Conservation (phyloP, 768 basidiomycete genomes). For the Nidularia pulvinata region DNA sequence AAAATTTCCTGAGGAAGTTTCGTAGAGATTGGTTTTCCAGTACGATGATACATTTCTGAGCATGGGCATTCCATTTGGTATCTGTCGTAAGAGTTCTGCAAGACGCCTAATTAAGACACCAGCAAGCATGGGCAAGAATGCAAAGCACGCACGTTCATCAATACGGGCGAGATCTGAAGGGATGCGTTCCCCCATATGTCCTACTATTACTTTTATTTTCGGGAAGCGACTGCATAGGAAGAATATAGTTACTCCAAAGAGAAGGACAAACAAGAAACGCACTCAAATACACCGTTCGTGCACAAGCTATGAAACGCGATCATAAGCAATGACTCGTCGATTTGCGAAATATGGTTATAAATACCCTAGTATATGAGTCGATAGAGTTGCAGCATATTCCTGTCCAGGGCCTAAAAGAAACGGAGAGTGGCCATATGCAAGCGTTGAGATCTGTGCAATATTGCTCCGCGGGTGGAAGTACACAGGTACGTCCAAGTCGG, state of each 20-base stretch:
- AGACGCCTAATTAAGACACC: neutral
- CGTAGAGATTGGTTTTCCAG: constrained; percentile 34
- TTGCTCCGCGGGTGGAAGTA: constrained; percentile 35
- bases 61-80: constrained; percentile 30
- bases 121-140: neutral
- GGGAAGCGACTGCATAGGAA: constrained; percentile 33
- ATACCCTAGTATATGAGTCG: constrained; percentile 37
- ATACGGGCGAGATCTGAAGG: constrained; percentile 39
- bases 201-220: constrained; percentile 35
- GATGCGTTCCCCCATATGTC: constrained; percentile 40
- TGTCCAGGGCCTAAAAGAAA: constrained; percentile 30
- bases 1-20: constrained; percentile 40
- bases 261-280: neutral
- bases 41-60: constrained; percentile 32
- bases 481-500: constrained; percentile 34
- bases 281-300: constrained; percentile 39
- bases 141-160: constrained; percentile 26
- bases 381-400: constrained; percentile 34
- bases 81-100: constrained; percentile 25
- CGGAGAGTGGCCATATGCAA: constrained; percentile 27
- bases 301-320: constrained; percentile 17
- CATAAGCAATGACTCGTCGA: neutral
- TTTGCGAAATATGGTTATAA: neutral
- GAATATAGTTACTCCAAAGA: neutral
- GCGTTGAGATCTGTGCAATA: constrained; percentile 17